Conservation (phyloP, 2,329 filamentous ascomycete genomes). For the Fusarium succisae region DNA sequence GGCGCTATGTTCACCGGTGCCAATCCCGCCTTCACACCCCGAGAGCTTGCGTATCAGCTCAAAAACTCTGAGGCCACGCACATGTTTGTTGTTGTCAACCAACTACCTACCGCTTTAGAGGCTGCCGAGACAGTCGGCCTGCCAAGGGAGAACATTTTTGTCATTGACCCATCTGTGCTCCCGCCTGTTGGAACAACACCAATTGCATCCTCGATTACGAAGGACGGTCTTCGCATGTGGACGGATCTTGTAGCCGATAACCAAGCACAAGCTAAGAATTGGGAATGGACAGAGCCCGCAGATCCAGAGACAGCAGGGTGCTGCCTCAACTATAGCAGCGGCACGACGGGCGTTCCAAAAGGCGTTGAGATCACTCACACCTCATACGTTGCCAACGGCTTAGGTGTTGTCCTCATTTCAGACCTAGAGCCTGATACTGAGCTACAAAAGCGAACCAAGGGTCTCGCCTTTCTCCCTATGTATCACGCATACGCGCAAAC, state of each 20-base stretch:
- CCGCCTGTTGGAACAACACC: neutral
- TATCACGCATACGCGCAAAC: slow-evolving; percentile 80
- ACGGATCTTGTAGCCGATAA: slow-evolving; percentile 63
- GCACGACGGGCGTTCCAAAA: slow-evolving; percentile 83
- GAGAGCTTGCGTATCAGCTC: slow-evolving; percentile 81
- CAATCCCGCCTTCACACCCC: slow-evolving; percentile 71
- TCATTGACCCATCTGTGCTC: slow-evolving; percentile 67
- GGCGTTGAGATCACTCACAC: slow-evolving; percentile 82
- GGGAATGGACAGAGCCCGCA: slow-evolving; percentile 68
- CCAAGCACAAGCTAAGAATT: slow-evolving; percentile 54
- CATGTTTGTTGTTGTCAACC: slow-evolving; percentile 68
- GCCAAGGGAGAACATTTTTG: slow-evolving; percentile 65
- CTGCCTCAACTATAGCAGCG: slow-evolving; percentile 80
- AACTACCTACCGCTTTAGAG: slow-evolving; percentile 71
- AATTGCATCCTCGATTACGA: slow-evolving; percentile 42
- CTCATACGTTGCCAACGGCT: slow-evolving; percentile 77
- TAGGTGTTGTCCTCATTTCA: slow-evolving; percentile 58
- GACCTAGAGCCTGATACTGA: slow-evolving; percentile 58
- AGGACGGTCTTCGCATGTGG: slow-evolving; percentile 61
- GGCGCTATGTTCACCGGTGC: slow-evolving; percentile 81
- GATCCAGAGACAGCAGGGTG: slow-evolving; percentile 64
- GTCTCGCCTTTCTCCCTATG: slow-evolving; percentile 77
- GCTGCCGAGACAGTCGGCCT: slow-evolving; percentile 70
- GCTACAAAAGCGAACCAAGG: slow-evolving; percentile 48
- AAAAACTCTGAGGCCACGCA: slow-evolving; percentile 74